Evolutionary conservation across 1,284 basidiomycete genomes (phyloP), one percentile per base, ranked within the genome.

Genomic region (Tylopilus sp.): DNA sequence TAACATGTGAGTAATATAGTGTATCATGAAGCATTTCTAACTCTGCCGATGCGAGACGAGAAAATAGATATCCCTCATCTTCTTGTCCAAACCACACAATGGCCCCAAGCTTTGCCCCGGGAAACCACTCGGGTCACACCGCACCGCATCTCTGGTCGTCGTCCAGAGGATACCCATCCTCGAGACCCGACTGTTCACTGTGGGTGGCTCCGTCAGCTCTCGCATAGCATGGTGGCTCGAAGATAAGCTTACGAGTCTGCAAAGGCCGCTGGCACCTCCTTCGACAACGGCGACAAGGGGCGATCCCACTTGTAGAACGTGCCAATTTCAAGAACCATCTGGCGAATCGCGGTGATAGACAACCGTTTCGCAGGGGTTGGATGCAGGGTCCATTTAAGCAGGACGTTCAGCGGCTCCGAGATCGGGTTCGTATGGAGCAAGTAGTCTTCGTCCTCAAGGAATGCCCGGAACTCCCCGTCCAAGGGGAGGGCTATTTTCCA

Each of bases 401-500:
- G 71, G 0, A 61, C 59, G 53, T 78, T 81, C 36, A 80, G 75
- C 6, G 71, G 73, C 21, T 65, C 58, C 10, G 86, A 87, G 55
- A 93, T 85, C 15, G 86, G 86, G 6, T 89, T 74, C 54, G 82
- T 81, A 28, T 77, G 70, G 23, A 76, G 75, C 28, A 95, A 76
- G 61, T 86, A 84, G 54, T 85, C 70, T 28, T 74, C 77, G 61
- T 92, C 77, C 48, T 75, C 67, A 44, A 89, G 66, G 69, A 76
- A 93, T 1, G 81, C 78, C 19, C 73, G 65, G 72, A 89, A 96
- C 34, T 82, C 86, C 46, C 84, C 79, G 70, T 97, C 92, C 40
- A 74, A 71, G 8, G 77, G 70, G 35, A 76, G 80, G 3, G 93
- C 92, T 59, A 79, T 78, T 56, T 82, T 78, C 94, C 94, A 97